Evolutionary conservation across 352 stramenopile species (phyloP), one percentile per base, ranked within the genome.

Genomic region (Peronosclerospora sorghi): DNA sequence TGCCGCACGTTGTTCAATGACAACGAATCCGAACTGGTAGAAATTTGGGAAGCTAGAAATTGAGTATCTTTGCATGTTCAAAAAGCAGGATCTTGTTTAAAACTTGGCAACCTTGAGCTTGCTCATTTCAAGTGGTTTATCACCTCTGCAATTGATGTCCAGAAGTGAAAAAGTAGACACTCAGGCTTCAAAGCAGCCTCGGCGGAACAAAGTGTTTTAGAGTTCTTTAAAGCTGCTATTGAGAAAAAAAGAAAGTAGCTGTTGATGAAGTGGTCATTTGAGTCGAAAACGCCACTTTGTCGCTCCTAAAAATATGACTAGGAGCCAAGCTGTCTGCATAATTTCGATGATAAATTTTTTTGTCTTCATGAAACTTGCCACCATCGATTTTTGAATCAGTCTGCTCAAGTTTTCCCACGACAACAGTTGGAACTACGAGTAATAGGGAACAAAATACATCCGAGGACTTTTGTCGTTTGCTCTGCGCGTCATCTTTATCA

Each of bases 51-150:
- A n/a, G 21, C 21, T 3, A 26, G 21, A 26, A 26, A 26, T 26
- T 26, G 21, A 26, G 21, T 26, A 26, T 26, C 21, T 26, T 26
- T 26, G 21, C 6, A 26, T 7, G 21, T 7, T 26, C 4, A 26
- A 26, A 68, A 85, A 2, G 57, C 70, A 4, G 59, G 38, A 8
- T 83, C 68, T 30, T 85, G 69, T 20, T 46, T 0, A 35, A 18
- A 35, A 52, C 48, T 36, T 41, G 57, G 37, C 38, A 45, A 34
- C 46, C 30, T 45, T 67, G 3, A 54, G n/a, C 4, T 51, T 34
- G 21, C 45, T 9, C 27, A 42, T 43, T 8, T 24, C 32, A 47
- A 28, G 26, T 2, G 40, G 8, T 41, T 51, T 45, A 18, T 54
- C 52, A 42, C 58, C 51, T 21, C 52, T 21, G 7, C 58, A 32